Percentiles rank a stretch among this genome's conserved stretches.
phyloP scores from a whole-genome alignment of 2,329 filamentous ascomycete genomes.

The Penicillium psychrosexuale region DNA sequence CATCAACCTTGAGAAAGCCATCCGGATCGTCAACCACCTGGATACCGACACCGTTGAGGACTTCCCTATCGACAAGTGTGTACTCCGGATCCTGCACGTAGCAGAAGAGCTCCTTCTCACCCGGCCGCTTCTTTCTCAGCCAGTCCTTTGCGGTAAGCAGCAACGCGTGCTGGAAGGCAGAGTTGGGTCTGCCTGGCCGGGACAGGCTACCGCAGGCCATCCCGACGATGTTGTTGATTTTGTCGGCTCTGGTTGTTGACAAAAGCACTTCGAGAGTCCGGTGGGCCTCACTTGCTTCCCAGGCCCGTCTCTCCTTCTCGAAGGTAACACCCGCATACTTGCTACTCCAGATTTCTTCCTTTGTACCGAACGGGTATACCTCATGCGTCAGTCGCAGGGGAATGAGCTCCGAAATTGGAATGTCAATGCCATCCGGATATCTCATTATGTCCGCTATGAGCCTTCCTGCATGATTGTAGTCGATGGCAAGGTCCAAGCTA shows the following conservation, averaged over 20 bases:
- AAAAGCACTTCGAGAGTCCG: constrained; percentile 14
- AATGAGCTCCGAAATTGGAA: background rate
- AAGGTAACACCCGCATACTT: too few relatives aligned
- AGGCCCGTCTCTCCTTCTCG: constrained; percentile 3
- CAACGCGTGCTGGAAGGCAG: constrained; percentile 24
- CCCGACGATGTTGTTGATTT: constrained; percentile 25
- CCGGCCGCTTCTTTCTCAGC: constrained; percentile 8
- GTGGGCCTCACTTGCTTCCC: constrained; percentile 21
- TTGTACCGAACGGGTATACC: too few relatives aligned
- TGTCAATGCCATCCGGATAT: too few relatives aligned
- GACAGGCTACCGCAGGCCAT: constrained; percentile 24
- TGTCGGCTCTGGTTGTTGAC: background rate
- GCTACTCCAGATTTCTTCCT: too few relatives aligned
- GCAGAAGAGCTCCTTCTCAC: constrained; percentile 15
- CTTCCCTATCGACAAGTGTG: constrained; percentile 12
- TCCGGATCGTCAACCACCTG: constrained; percentile 27
- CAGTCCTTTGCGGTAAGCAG: constrained; percentile 20
- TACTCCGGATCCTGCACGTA: constrained; percentile 31
- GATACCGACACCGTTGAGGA: constrained; percentile 22
- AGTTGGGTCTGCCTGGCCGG: background rate
- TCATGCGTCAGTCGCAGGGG: background rate
- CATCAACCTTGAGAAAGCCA: constrained; percentile 40
- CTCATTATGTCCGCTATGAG: background rate
- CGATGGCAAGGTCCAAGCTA: background rate
- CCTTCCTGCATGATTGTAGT: background rate